Conservation (phyloP, 805 yeast species). For the Ogataea glucozyma region DNA sequence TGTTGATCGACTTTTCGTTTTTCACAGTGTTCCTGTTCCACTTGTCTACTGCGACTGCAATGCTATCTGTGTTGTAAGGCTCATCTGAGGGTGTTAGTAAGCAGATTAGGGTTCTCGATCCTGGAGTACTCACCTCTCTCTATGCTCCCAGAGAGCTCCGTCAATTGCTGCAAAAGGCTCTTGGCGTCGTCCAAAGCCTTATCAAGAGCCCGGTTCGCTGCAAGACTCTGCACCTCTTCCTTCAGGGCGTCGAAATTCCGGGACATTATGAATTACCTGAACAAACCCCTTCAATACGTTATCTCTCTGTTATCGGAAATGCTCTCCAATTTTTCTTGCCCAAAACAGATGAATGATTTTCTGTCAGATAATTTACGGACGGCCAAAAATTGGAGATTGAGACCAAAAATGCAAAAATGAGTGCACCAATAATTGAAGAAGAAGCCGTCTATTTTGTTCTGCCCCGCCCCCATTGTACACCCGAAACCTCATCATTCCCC, state of each 20-base stretch:
- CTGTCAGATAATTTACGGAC: no score
- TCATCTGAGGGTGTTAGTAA: constrained; percentile 7
- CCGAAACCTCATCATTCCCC: neutral
- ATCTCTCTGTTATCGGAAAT: neutral
- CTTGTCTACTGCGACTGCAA: constrained; percentile 16
- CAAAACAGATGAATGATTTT: neutral
- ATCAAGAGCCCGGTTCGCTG: constrained; percentile 32
- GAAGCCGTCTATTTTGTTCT: no score
- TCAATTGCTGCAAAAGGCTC: constrained; percentile 27
- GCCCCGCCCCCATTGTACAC: neutral
- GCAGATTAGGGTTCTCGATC: neutral
- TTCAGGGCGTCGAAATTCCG: constrained; percentile 25
- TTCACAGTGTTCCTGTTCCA: constrained; percentile 35
- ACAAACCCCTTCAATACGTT: neutral
- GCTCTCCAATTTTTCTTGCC: neutral
- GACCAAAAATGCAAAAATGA: no score
- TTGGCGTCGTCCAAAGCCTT: constrained; percentile 33
- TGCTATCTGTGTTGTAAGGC: constrained; percentile 13
- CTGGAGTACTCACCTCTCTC: constrained; percentile 9
- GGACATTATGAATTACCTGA: constrained; percentile 11
- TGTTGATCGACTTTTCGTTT: constrained; percentile 30
- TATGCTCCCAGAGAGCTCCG: constrained; percentile 26
- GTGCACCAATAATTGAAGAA: no score
- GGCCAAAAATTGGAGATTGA: no score
- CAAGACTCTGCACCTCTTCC: constrained; percentile 35